A percentile compares a stretch with the other conserved stretches of the same genome.
phyloP scores from a whole-genome alignment of 2,329 filamentous ascomycete species.

The Trichoderma guizhouense region DNA sequence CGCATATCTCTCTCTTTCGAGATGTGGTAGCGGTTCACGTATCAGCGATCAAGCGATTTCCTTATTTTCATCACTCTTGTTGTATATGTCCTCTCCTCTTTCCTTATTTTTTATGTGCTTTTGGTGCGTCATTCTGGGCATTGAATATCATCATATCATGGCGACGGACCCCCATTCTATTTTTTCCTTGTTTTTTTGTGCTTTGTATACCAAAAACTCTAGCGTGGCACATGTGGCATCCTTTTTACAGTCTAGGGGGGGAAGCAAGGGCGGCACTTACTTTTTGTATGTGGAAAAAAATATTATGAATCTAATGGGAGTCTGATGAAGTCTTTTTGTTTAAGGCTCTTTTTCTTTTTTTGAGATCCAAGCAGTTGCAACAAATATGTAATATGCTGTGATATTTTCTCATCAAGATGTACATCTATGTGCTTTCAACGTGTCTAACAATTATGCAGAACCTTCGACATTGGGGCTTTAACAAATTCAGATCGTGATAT shows the following conservation, averaged over 20 bases:
- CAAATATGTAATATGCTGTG: neutral
- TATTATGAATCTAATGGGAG: neutral
- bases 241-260: neutral
- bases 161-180: neutral
- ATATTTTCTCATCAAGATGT: neutral
- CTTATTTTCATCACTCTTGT: neutral
- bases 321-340: neutral
- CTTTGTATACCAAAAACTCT: slow-evolving; percentile 5
- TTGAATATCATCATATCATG: slow-evolving; percentile 2
- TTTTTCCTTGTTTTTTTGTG: neutral
- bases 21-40: neutral
- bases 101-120: neutral
- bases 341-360: neutral
- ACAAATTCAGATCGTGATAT: neutral
- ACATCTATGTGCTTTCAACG: neutral
- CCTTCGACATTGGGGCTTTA: neutral
- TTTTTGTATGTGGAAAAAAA: neutral
- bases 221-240: neutral
- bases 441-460: neutral
- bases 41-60: slow-evolving; percentile 8
- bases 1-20: neutral
- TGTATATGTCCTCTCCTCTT: neutral
- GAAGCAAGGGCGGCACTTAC: neutral
- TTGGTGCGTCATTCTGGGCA: neutral
- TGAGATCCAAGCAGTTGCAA: neutral